Conservation (phyloP, 1,284 basidiomycete species). For the Puccinia coronata region DNA sequence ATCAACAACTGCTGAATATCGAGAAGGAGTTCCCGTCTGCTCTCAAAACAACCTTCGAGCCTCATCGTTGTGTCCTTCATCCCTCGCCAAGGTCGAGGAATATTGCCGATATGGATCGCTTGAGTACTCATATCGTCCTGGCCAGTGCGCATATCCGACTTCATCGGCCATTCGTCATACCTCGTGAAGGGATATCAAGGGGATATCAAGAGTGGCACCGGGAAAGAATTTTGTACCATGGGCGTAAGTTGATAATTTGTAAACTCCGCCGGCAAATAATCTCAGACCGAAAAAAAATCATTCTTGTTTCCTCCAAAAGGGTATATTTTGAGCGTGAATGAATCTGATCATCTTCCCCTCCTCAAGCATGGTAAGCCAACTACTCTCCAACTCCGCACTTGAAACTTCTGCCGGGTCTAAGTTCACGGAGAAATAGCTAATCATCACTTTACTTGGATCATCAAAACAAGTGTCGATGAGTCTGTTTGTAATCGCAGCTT, state of each 20-base stretch:
- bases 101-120: conserved; percentile 21
- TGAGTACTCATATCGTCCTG: conserved; percentile 16
- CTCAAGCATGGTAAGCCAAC: conserved; percentile 19
- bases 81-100: background rate
- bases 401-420: too few species aligned
- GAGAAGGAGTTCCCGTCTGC: conserved; percentile 16
- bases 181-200: background rate
- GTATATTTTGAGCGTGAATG: conserved; percentile 2
- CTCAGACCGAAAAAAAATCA: background rate
- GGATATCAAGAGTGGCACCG: conserved; percentile 12
- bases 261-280: background rate
- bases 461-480: conserved; percentile 25
- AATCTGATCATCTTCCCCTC: conserved; percentile 16
- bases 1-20: conserved; percentile 27
- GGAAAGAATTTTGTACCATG: conserved; percentile 21
- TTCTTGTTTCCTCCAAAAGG: background rate
- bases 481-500: conserved; percentile 6
- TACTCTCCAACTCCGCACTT: background rate
- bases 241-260: conserved; percentile 4
- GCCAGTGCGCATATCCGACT: conserved; percentile 33
- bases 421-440: background rate
- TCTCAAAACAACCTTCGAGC: conserved; percentile 16
- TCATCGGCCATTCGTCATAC: conserved; percentile 26
- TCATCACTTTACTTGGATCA: background rate
- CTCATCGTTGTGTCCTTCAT: background rate